These are phyloP conservation scores for Aspergillus quadrilineatus DNA, from an alignment of 2,329 filamentous ascomycete genomes.

Conservation along the genomic window DNA sequence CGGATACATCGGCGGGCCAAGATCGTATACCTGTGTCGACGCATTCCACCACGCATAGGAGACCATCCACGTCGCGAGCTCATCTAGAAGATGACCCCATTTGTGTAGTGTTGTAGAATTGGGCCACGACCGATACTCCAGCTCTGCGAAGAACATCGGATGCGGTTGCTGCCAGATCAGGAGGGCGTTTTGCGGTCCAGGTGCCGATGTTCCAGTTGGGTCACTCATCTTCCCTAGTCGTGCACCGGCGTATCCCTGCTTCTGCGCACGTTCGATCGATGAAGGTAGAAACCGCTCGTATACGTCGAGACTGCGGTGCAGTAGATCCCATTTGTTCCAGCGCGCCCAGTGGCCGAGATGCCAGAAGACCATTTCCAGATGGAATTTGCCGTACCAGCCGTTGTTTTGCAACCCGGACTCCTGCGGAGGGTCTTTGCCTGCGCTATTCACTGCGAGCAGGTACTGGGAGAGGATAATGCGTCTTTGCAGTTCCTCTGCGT, in stretches of 20 bases:
- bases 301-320: slow-evolving; percentile 1
- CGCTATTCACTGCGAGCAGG: slow-evolving; percentile 52
- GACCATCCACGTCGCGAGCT: slow-evolving; percentile 60
- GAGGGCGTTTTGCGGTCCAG: slow-evolving; percentile 61
- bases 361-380: slow-evolving; percentile 58
- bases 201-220: slow-evolving; percentile 55
- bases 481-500: slow-evolving; percentile 52
- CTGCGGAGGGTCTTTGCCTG: slow-evolving; percentile 14
- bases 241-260: slow-evolving; percentile 45
- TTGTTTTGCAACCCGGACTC: slow-evolving; percentile 54
- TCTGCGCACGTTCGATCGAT: slow-evolving; percentile 34
- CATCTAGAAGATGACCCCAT: slow-evolving; percentile 55
- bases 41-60: slow-evolving; percentile 57
- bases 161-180: slow-evolving; percentile 65
- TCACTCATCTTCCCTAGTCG: slow-evolving; percentile 59
- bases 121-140: slow-evolving; percentile 52
- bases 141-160: slow-evolving; percentile 60
- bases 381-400: slow-evolving; percentile 59
- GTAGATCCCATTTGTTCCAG: slow-evolving; percentile 5
- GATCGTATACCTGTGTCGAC: slow-evolving; percentile 53
- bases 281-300: slow-evolving; percentile 50
- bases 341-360: slow-evolving; percentile 50
- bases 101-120: slow-evolving; percentile 38
- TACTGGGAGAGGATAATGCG: slow-evolving; percentile 56
- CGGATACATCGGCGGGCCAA: slow-evolving; percentile 54